Evolutionary conservation across 331 rosid species (phyloP).

Genomic region (Rosa hybrid): DNA sequence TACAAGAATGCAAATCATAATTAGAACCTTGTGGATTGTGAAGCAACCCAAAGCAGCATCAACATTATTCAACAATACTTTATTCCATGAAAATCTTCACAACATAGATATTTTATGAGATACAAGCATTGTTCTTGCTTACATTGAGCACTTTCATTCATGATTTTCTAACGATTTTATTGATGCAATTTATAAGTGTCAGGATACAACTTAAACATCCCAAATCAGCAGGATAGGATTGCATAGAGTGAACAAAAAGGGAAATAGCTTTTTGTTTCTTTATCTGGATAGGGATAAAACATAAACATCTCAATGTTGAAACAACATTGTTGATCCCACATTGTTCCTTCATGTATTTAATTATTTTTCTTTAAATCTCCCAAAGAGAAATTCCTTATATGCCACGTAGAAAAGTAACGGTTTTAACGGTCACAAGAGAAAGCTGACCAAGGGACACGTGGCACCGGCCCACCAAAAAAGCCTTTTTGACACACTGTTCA

Average conservation of each 20-base stretch:
- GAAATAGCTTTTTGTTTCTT: too few relatives aligned
- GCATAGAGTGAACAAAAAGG: too few relatives aligned
- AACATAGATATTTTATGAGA: neutral
- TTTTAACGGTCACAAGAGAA: neutral
- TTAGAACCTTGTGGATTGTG: neutral
- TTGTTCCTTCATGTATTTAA: too few relatives aligned
- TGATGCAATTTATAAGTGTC: too few relatives aligned
- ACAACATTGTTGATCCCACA: too few relatives aligned
- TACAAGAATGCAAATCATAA: neutral
- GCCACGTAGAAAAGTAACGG: neutral
- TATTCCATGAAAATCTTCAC: neutral
- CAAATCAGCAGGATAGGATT: too few relatives aligned
- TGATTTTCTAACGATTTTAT: too few relatives aligned
- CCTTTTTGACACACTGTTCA: neutral
- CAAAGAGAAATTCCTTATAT: too few relatives aligned
- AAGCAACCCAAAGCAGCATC: neutral
- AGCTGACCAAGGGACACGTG: neutral
- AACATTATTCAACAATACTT: neutral
- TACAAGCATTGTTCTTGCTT: neutral
- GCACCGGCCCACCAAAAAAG: neutral
- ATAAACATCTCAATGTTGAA: too few relatives aligned
- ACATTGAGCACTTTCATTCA: neutral
- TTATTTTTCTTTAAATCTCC: too few relatives aligned
- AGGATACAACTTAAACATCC: too few relatives aligned
- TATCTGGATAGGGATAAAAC: too few relatives aligned